phyloP scores from a whole-genome alignment of 2,329 filamentous ascomycete genomes.

The Ophiocordyceps camponoti-rufipedis region DNA sequence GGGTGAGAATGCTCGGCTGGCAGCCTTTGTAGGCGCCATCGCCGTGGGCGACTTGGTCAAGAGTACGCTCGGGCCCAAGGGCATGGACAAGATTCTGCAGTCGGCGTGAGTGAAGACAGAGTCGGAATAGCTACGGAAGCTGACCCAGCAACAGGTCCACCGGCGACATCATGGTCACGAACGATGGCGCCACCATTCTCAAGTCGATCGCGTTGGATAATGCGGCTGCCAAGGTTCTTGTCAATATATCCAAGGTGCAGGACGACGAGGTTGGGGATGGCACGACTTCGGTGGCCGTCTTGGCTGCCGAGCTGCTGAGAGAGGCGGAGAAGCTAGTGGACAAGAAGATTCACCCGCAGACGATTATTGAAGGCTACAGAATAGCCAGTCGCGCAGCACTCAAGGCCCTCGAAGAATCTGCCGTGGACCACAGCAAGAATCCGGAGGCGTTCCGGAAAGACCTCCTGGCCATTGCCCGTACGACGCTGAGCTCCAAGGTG shows the following conservation, averaged over 20 bases:
- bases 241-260: slow-evolving; percentile 98
- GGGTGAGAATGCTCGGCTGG: slow-evolving; percentile 95
- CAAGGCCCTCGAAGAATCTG: slow-evolving; percentile 62
- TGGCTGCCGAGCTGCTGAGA: slow-evolving; percentile 84
- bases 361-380: slow-evolving; percentile 96
- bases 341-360: slow-evolving; percentile 98
- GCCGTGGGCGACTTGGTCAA: slow-evolving; percentile 95
- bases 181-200: slow-evolving; percentile 94
- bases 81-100: slow-evolving; percentile 97
- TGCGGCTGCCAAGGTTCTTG: slow-evolving; percentile 90
- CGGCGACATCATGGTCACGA: slow-evolving; percentile 94
- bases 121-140: background rate
- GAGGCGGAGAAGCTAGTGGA: slow-evolving; percentile 95
- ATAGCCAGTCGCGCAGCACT: slow-evolving; percentile 88
- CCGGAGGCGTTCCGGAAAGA: slow-evolving; percentile 75
- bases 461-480: slow-evolving; percentile 76
- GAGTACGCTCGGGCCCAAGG: slow-evolving; percentile 90
- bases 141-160: slow-evolving; percentile 47
- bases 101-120: slow-evolving; percentile 52
- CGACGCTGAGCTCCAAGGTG: slow-evolving; percentile 94
- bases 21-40: slow-evolving; percentile 96
- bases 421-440: slow-evolving; percentile 79
- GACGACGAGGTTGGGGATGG: slow-evolving; percentile 98
- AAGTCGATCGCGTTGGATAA: slow-evolving; percentile 98
- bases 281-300: slow-evolving; percentile 90